These are phyloP conservation scores for Thecaphora frezii DNA, from an alignment of 1,284 basidiomycete genomes.

Conservation along the genomic window DNA sequence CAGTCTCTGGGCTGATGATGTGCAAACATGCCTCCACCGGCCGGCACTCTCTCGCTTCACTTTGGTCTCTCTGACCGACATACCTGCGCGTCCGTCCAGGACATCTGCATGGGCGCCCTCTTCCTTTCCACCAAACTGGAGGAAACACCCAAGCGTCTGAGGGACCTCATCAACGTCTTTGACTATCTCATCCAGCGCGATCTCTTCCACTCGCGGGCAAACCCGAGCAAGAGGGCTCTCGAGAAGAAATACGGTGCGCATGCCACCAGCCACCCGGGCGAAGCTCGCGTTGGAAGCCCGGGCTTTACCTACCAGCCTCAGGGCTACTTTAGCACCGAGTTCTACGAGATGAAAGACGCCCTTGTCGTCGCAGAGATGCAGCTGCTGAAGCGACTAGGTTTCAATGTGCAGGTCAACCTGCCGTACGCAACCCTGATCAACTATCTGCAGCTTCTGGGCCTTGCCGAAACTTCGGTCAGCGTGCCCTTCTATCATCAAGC, in stretches of 20 bases:
- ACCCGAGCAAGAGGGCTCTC: constrained; percentile 2
- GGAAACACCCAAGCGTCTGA: constrained; percentile 85
- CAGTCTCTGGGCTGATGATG: too few relatives aligned
- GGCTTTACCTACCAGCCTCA: constrained; percentile 70
- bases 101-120: constrained; percentile 86
- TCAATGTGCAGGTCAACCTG: constrained; percentile 68
- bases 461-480: constrained; percentile 58
- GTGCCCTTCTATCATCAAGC: background rate
- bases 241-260: background rate
- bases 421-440: constrained; percentile 94
- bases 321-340: constrained; percentile 79
- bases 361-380: constrained; percentile 96
- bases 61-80: too few relatives aligned
- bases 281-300: background rate
- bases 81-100: constrained; percentile 50
- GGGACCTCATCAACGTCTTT: constrained; percentile 92
- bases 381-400: constrained; percentile 73
- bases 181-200: constrained; percentile 67
- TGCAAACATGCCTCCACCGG: too few relatives aligned
- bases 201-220: constrained; percentile 6
- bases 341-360: constrained; percentile 84
- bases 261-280: too few relatives aligned
- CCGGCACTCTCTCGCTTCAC: too few relatives aligned
- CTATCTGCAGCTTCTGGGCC: constrained; percentile 85
- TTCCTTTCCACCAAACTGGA: constrained; percentile 94